phyloP scores from a whole-genome alignment of 2,329 filamentous ascomycete genomes.

The Penicillium sp. region DNA sequence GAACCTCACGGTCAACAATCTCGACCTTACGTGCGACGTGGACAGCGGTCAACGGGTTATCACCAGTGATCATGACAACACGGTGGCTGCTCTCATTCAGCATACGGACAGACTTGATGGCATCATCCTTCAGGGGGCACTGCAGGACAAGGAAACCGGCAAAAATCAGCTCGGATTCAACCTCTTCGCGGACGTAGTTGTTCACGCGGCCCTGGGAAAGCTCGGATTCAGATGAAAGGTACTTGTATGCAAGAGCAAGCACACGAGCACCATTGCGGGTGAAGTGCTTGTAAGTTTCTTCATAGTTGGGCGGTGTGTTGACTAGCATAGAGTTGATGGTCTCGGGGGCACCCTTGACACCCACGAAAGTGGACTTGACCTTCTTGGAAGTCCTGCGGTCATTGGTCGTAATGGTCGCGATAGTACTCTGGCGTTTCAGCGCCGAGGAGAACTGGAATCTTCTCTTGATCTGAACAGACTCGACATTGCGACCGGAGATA shows the following conservation, averaged over 20 bases:
- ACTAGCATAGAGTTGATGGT: slow-evolving; percentile 94
- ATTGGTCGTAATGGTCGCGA: slow-evolving; percentile 75
- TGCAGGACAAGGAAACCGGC: slow-evolving; percentile 95
- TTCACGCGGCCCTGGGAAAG: slow-evolving; percentile 84
- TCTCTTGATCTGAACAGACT: slow-evolving; percentile 89
- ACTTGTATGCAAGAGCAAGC: slow-evolving; percentile 90
- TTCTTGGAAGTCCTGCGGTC: slow-evolving; percentile 73
- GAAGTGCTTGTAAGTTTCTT: slow-evolving; percentile 98
- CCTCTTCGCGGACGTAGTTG: slow-evolving; percentile 87
- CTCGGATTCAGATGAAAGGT: slow-evolving; percentile 77
- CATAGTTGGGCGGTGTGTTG: slow-evolving; percentile 79
- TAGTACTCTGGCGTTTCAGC: slow-evolving; percentile 91
- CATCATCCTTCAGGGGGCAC: slow-evolving; percentile 94
- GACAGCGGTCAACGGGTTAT: slow-evolving; percentile 94
- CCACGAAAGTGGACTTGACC: slow-evolving; percentile 82
- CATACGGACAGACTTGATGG: slow-evolving; percentile 90
- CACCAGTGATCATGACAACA: slow-evolving; percentile 98
- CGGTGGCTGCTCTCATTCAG: slow-evolving; percentile 98
- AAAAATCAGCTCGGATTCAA: slow-evolving; percentile 81
- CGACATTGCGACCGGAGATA: slow-evolving; percentile 49
- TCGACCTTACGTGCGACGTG: slow-evolving; percentile 95
- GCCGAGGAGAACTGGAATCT: slow-evolving; percentile 98
- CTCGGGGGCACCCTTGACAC: slow-evolving; percentile 95
- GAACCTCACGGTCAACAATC: slow-evolving; percentile 91
- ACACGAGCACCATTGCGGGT: slow-evolving; percentile 94